Base-by-base conservation (phyloP, 73 alveolate genomes). In the Chromera velia region DNA sequence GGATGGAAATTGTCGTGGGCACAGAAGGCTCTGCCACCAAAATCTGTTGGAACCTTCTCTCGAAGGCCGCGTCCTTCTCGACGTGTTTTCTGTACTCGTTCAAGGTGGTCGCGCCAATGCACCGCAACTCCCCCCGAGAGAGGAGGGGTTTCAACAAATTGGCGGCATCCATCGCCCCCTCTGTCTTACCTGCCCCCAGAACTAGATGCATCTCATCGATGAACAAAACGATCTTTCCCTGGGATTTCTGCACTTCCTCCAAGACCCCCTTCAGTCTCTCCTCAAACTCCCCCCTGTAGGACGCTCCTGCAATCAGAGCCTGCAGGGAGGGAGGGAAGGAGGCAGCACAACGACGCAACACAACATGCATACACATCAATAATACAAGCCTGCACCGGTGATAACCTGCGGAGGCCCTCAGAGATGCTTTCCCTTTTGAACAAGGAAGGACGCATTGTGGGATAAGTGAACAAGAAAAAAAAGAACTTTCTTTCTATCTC, bases 1-100 rank as follows among this genome's bases (percentile, higher is more conserved):
- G 62, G 48, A 76, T 76, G 27, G 83, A 63, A 29, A 76, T 71
- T 34, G 83, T 74, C 24, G 76, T 76, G 55, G 34, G 75, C 34
- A 34, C 75, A 0, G 62, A 28, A 33, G 22, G 32, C 84, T 77
- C 84, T 49, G 67, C 77, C 70, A 55, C 32, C 70, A 22, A 17
- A 4, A 55, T 1, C 27, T 22, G 32, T 29, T 55, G 70, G 70
- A 55, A 55, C 32, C 70, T 17, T 24, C 70, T 24, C 70, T 55
- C 70, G 24, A 55, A 55, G 4, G 70, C 70, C 9, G 70, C 70
- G 24, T 55, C 70, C 55, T 40, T 40, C 13, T 40, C 55, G 22
- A 40, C 55, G 55, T 40, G 55, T 40, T 40, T 4, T 40, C 70
- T 1, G 24, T 55, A 55, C 70, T 55, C 70, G 32, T 55, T 9